phyloP scores from a whole-genome alignment of 352 stramenopile species.

The Phytophthora hibernalis region DNA sequence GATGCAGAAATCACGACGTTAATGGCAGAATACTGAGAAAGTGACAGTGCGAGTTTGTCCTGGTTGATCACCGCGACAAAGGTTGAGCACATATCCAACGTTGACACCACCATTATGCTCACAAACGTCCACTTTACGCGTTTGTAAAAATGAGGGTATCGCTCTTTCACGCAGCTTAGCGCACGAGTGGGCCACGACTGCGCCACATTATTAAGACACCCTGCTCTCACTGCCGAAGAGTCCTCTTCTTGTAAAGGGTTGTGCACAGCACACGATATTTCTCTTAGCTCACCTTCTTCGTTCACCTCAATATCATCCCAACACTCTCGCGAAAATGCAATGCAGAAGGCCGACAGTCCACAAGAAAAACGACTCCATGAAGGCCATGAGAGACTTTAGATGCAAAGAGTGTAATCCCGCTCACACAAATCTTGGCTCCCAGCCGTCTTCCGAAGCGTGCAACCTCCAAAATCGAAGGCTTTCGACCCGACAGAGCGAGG shows the following conservation, averaged over 20 bases:
- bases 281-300: conserved; percentile 30
- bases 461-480: conserved; percentile 48
- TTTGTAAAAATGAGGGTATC: conserved; percentile 71
- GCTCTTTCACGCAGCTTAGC: conserved; percentile 35
- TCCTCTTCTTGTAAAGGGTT: neutral
- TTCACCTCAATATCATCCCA: conserved; percentile 74
- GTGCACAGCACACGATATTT: conserved; percentile 19
- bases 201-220: neutral
- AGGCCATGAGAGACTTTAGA: conserved; percentile 52
- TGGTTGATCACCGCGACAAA: conserved; percentile 58
- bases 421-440: conserved; percentile 52
- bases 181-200: conserved; percentile 31
- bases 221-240: neutral
- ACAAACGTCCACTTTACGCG: conserved; percentile 84
- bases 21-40: conserved; percentile 80
- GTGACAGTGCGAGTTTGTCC: conserved; percentile 46
- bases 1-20: conserved; percentile 74
- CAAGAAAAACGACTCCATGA: conserved; percentile 62
- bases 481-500: conserved; percentile 56
- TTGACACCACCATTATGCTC: conserved; percentile 70
- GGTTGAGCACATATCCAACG: conserved; percentile 74
- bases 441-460: conserved; percentile 34
- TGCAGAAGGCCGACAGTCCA: conserved; percentile 71
- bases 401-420: conserved; percentile 52
- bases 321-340: conserved; percentile 71